These are phyloP conservation scores for Dactylellina haptotyla DNA, from an alignment of 2,329 filamentous ascomycete species.

Conservation along the genomic window DNA sequence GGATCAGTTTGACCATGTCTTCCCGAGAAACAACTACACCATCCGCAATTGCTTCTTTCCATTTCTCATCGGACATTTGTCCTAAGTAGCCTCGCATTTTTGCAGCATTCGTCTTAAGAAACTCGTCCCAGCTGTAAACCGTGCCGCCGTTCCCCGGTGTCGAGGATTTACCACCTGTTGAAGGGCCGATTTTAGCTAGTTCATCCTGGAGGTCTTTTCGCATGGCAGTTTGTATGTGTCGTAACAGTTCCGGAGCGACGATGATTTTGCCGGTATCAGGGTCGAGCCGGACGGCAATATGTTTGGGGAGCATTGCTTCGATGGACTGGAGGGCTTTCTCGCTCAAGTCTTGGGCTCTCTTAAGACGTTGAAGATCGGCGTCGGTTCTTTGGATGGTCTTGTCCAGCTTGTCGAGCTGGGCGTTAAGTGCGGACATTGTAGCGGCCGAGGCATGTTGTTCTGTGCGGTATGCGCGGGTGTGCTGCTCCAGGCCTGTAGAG, in stretches of 20 bases:
- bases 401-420: slow-evolving; percentile 27
- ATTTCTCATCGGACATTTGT: slow-evolving; percentile 41
- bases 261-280: slow-evolving; percentile 31
- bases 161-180: not conserved
- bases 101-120: slow-evolving; percentile 32
- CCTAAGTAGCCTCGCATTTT: slow-evolving; percentile 39
- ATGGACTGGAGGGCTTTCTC: slow-evolving; percentile 24
- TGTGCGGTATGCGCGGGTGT: slow-evolving; percentile 34
- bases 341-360: slow-evolving; percentile 25
- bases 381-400: slow-evolving; percentile 23
- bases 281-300: slow-evolving; percentile 39
- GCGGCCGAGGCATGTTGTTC: slow-evolving; percentile 18
- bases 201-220: slow-evolving; percentile 31
- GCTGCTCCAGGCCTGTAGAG: slow-evolving; percentile 31
- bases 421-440: slow-evolving; percentile 24
- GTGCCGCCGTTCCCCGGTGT: not conserved
- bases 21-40: slow-evolving; percentile 36
- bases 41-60: slow-evolving; percentile 40
- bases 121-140: slow-evolving; percentile 38
- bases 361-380: slow-evolving; percentile 22
- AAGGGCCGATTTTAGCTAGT: slow-evolving; percentile 2
- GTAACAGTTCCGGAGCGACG: slow-evolving; percentile 39
- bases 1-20: slow-evolving; percentile 37
- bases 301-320: slow-evolving; percentile 34
- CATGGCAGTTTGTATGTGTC: slow-evolving; percentile 27